Base-by-base conservation (phyloP, 2,329 filamentous ascomycete species). In the Calonectria fujianensis region DNA sequence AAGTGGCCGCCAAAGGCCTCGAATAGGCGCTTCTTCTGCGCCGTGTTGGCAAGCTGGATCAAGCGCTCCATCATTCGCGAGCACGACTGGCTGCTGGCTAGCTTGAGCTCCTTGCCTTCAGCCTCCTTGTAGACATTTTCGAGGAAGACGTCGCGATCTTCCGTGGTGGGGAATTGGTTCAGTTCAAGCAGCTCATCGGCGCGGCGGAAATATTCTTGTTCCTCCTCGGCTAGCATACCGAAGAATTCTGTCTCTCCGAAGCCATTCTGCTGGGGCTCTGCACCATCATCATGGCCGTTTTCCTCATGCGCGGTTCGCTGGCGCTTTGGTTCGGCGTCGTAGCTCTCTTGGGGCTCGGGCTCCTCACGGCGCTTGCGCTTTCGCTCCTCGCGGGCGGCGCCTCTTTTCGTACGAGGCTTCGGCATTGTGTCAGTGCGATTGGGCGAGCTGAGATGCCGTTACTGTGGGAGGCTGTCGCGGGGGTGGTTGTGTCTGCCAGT, bases 21-120 rank as follows among this genome's bases (percentile, higher is more conserved):
- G 83, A 98, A 98, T 27, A 99, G 86, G 63, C 90, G 90, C 88
- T 98, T 98, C 85, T 98, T 93, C 86, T 98, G 97, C 24, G 88
- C 87, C 39, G 93, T 90, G 41, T 91, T 94, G 35, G 95, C 96
- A 76, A 98, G 87, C 69, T 96, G 89, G 69, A 99, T 97, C 82
- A 99, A 86, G 39, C 96, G 91, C 87, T 99, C 97, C 93, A 98
- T 94, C 69, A 99, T 87, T 20, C 97, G 90, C 67, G 97, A 99
- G 86, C 96, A 98, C 4, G 95, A 97, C 86, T 99, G 97, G 84
- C 96, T 98, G 86, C 95, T 97, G 31, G 96, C 96, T 76, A 99
- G 91, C 89, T 98, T 99, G 82, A 99, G 89, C 85, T 98, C 97
- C 86, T 98, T 98, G 75, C 95, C 96, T 75, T 93, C 89, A 0